These are phyloP conservation scores for Leishmania major DNA, from an alignment of 208 protist species.

Conservation along the genomic window DNA sequence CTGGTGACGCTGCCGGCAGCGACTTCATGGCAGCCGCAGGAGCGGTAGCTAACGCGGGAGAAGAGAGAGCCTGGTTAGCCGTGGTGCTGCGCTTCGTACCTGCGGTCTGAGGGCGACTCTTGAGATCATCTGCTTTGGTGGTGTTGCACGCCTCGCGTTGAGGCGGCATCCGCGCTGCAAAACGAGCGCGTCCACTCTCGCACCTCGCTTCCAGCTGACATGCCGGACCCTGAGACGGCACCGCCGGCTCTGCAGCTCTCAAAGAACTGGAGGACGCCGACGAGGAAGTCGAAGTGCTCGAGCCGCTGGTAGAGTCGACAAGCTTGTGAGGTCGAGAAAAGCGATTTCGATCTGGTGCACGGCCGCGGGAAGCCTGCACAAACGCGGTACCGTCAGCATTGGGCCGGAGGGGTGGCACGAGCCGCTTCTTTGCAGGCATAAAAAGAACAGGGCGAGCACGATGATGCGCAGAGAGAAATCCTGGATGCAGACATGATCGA, in stretches of 20 bases:
- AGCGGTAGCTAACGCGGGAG: neutral
- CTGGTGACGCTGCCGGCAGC: neutral
- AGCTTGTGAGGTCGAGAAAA: neutral
- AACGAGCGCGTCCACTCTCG: neutral
- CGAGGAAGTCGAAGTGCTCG: conserved; percentile 2
- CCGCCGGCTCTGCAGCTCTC: neutral
- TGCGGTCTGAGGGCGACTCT: neutral
- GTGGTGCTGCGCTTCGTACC: neutral
- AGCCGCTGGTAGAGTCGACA: neutral
- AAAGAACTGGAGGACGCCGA: conserved; percentile 7
- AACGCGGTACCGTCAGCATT: conserved; percentile 45
- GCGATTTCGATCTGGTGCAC: conserved; percentile 10
- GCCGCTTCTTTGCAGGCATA: conserved; percentile 37
- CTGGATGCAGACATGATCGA: neutral
- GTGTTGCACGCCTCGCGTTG: neutral
- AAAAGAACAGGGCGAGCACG: neutral
- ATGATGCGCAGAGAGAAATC: neutral
- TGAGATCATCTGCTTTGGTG: neutral
- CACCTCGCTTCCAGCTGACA: neutral
- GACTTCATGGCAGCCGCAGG: neutral
- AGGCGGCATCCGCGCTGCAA: neutral
- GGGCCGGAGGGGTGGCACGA: conserved; percentile 40
- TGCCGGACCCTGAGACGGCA: neutral
- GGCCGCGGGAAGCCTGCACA: conserved; percentile 13
- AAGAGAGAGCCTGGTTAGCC: too few species aligned